A percentile compares a stretch with the other conserved stretches of the same genome.
phyloP scores from a whole-genome alignment of 1,284 basidiomycete genomes.

The Ustilago esculenta region DNA sequence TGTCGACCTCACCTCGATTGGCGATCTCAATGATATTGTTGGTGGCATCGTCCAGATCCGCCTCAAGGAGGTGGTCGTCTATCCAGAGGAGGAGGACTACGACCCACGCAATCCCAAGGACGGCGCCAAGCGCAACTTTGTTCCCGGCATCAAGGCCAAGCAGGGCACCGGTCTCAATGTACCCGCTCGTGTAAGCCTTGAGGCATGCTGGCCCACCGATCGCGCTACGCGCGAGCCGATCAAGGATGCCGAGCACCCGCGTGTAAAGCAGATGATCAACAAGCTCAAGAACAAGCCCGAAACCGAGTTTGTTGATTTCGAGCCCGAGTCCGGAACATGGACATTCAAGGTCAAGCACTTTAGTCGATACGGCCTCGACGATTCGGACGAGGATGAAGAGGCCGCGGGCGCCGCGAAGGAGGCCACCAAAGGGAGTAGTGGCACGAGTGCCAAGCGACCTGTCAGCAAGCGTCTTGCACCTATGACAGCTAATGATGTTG shows the following conservation, averaged over 20 bases:
- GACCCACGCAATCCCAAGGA: conserved; percentile 60
- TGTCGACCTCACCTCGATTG: conserved; percentile 88
- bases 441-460: conserved; percentile 22
- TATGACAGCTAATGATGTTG: conserved; percentile 22
- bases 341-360: conserved; percentile 94
- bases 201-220: conserved; percentile 87
- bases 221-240: conserved; percentile 91
- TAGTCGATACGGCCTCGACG: conserved; percentile 66
- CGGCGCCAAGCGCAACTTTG: conserved; percentile 59
- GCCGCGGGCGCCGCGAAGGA: conserved; percentile 18
- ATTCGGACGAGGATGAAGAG: conserved; percentile 59
- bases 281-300: conserved; percentile 84
- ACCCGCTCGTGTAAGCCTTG: conserved; percentile 79
- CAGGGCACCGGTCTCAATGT: conserved; percentile 90
- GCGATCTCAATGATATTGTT: conserved; percentile 81
- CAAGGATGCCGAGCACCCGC: conserved; percentile 81
- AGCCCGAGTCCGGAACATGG: conserved; percentile 85
- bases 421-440: conserved; percentile 17
- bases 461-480: conserved; percentile 36
- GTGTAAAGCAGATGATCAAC: conserved; percentile 78
- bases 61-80: conserved; percentile 90
- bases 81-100: conserved; percentile 76
- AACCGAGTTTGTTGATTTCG: conserved; percentile 85
- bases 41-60: conserved; percentile 90
- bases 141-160: conserved; percentile 71